A percentile compares a stretch with the other conserved stretches of the same genome.
phyloP scores from a whole-genome alignment of 2,329 filamentous ascomycete species.

The Fonsecaea pugnacius region DNA sequence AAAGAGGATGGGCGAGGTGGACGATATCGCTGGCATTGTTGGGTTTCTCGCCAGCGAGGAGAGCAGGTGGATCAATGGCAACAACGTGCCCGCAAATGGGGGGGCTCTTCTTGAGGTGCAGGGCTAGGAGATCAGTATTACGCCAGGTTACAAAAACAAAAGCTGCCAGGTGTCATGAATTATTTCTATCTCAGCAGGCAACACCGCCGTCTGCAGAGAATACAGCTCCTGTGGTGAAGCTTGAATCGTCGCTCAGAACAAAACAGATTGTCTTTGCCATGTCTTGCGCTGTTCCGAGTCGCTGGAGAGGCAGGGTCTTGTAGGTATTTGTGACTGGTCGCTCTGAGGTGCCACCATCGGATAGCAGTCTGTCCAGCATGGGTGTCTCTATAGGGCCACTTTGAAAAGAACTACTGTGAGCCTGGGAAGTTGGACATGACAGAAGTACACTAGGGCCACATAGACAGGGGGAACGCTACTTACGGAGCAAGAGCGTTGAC shows the following conservation, averaged over 20 bases:
- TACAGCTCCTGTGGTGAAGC: slow-evolving; percentile 50
- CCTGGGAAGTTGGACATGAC: background rate
- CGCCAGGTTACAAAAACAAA: background rate
- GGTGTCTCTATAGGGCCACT: slow-evolving; percentile 31
- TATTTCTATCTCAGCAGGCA: slow-evolving; percentile 16
- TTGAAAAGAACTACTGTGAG: slow-evolving; percentile 7
- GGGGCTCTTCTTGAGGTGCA: slow-evolving; percentile 17
- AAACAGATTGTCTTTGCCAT: slow-evolving; percentile 51
- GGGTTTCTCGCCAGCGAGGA: slow-evolving; percentile 19
- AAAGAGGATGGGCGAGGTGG: slow-evolving; percentile 15
- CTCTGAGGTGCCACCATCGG: slow-evolving; percentile 12
- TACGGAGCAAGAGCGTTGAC: slow-evolving; percentile 45
- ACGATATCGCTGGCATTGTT: slow-evolving; percentile 19
- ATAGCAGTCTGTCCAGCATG: slow-evolving; percentile 24
- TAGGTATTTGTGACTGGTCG: slow-evolving; percentile 26
- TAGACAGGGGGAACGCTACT: background rate
- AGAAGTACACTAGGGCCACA: background rate
- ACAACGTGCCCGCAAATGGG: slow-evolving; percentile 18
- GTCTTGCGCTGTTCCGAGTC: slow-evolving; percentile 49
- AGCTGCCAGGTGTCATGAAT: background rate
- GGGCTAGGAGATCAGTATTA: background rate
- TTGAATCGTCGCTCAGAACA: slow-evolving; percentile 51
- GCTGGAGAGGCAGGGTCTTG: slow-evolving; percentile 54
- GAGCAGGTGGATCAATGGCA: slow-evolving; percentile 22
- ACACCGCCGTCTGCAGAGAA: slow-evolving; percentile 53